phyloP scores from a whole-genome alignment of 169 alveolate species.

The Theileria sp. region DNA sequence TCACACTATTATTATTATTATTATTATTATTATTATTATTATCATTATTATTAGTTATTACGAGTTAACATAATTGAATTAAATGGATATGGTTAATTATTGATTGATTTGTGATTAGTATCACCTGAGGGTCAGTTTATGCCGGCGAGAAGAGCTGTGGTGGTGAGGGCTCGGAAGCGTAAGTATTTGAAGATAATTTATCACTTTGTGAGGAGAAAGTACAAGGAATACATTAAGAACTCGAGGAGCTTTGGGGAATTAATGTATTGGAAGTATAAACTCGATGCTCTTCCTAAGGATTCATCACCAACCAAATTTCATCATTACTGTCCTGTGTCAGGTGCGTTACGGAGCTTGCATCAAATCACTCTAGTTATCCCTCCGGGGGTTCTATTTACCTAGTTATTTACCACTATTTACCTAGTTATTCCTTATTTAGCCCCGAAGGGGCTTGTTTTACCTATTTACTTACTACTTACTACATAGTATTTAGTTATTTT shows the following conservation, averaged over 20 bases:
- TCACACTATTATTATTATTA: too few species aligned
- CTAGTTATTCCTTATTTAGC: too few species aligned
- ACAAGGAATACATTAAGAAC: conserved; percentile 68
- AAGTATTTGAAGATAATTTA: conserved; percentile 64
- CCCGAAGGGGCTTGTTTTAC: too few species aligned
- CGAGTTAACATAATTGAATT: not conserved
- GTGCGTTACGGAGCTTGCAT: conserved; percentile 25
- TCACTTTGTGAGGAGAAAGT: conserved; percentile 59
- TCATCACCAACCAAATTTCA: conserved; percentile 67
- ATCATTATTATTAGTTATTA: too few species aligned
- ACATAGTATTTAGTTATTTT: too few species aligned
- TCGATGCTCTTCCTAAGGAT: conserved; percentile 70
- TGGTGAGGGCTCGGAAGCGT: conserved; percentile 66
- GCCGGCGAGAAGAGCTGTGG: conserved; percentile 51
- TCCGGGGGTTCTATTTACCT: not conserved
- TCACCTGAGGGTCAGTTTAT: conserved; percentile 42
- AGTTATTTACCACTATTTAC: not conserved
- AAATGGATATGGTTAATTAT: too few species aligned
- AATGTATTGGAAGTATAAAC: conserved; percentile 70
- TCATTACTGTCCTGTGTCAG: conserved; percentile 71
- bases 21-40: too few species aligned
- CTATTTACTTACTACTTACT: too few species aligned
- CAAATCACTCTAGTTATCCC: not conserved
- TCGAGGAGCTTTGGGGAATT: conserved; percentile 67
- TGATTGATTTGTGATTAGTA: too few species aligned